phyloP scores from a whole-genome alignment of 1,284 basidiomycete genomes.

The Trametes hirsuta region DNA sequence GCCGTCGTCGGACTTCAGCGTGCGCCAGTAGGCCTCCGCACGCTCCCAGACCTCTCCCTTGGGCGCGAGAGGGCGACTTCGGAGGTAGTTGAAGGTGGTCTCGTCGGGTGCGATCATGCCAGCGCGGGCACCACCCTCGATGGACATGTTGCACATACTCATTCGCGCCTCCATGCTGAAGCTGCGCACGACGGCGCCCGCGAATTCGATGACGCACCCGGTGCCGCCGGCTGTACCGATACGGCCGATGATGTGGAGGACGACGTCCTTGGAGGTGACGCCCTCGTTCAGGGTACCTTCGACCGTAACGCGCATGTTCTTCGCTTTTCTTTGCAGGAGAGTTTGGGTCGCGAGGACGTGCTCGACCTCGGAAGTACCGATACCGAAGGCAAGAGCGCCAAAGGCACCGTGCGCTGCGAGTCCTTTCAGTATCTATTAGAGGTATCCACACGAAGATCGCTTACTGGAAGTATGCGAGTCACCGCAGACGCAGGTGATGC shows the following conservation, averaged over 20 bases:
- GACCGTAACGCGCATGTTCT: conserved; percentile 95
- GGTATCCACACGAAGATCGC: conserved; percentile 10
- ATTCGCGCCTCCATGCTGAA: conserved; percentile 97
- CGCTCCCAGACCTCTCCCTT: conserved; percentile 90
- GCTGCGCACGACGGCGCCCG: conserved; percentile 88
- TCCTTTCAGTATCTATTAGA: neutral
- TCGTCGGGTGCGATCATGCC: conserved; percentile 97
- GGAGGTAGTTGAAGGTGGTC: conserved; percentile 88
- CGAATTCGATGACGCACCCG: conserved; percentile 92
- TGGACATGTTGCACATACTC: conserved; percentile 99
- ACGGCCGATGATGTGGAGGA: conserved; percentile 91
- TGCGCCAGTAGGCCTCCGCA: conserved; percentile 89
- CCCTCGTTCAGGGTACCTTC: conserved; percentile 87
- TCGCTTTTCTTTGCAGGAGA: conserved; percentile 88
- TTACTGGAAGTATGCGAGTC: conserved; percentile 93
- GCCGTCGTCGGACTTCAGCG: conserved; percentile 84
- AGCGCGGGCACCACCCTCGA: conserved; percentile 93
- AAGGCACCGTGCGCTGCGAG: conserved; percentile 89
- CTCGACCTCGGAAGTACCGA: conserved; percentile 96
- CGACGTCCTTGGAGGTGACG: conserved; percentile 93
- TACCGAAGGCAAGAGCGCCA: conserved; percentile 94
- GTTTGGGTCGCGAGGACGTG: conserved; percentile 97
- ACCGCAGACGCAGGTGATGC: conserved; percentile 95
- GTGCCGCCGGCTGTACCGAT: conserved; percentile 96
- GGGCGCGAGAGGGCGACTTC: conserved; percentile 83